phyloP scores from a whole-genome alignment of 2,329 filamentous ascomycete genomes.

The Cryphonectria radicalis region DNA sequence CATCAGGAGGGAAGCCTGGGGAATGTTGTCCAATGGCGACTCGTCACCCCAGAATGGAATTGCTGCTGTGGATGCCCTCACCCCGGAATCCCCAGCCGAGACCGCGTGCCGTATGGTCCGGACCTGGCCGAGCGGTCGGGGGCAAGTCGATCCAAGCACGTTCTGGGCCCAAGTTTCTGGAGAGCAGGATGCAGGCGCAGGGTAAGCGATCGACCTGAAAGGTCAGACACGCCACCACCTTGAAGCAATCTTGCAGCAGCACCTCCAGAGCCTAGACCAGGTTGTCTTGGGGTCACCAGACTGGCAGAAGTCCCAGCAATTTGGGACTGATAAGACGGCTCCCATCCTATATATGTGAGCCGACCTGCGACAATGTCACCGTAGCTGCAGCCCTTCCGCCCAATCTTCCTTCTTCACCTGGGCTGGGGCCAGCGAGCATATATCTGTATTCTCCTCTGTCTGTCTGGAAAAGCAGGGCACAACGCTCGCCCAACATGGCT shows the following conservation, averaged over 20 bases:
- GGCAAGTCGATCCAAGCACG: background rate
- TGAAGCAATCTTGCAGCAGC: conserved; percentile 11
- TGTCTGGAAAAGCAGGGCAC: background rate
- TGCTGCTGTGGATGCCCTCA: background rate
- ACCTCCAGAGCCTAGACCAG: conserved; percentile 20
- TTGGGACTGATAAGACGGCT: conserved; percentile 13
- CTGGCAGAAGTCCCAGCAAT: background rate
- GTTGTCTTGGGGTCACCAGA: conserved; percentile 6
- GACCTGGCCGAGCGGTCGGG: conserved; percentile 3
- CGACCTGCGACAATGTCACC: conserved; percentile 5
- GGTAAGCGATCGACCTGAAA: background rate
- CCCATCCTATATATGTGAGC: conserved; percentile 20
- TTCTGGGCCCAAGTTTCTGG: background rate
- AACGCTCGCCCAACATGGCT: conserved; percentile 28
- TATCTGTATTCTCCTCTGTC: background rate
- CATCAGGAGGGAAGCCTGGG: conserved; percentile 1
- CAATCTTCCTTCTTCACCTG: background rate
- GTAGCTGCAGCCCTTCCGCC: background rate
- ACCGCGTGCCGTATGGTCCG: background rate
- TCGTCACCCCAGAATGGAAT: conserved; percentile 4
- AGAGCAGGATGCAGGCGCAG: background rate
- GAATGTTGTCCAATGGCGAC: conserved; percentile 7
- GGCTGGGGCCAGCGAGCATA: background rate
- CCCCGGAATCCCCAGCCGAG: conserved; percentile 10
- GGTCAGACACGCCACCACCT: background rate